phyloP scores from a whole-genome alignment of 2,329 filamentous ascomycete species.

The Aspergillus udagawae region DNA sequence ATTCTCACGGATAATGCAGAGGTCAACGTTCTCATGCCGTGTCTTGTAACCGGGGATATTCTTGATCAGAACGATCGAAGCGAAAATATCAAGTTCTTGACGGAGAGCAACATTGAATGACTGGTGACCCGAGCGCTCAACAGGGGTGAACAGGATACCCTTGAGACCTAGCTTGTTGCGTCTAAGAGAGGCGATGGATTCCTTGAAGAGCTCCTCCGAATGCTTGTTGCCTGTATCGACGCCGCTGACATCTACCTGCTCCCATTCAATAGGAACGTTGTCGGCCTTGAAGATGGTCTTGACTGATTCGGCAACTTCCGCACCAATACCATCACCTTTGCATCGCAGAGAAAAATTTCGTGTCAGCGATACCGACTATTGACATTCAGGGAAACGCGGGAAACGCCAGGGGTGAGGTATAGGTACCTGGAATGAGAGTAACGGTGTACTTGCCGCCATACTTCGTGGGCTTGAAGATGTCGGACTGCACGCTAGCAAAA shows the following conservation, averaged over 20 bases:
- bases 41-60: slow-evolving; percentile 99
- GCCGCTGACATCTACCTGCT: slow-evolving; percentile 94
- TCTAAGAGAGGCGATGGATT: slow-evolving; percentile 91
- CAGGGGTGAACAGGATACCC: slow-evolving; percentile 96
- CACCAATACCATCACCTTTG: slow-evolving; percentile 86
- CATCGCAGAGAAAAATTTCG: not conserved
- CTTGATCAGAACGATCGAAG: slow-evolving; percentile 96
- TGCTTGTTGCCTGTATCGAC: slow-evolving; percentile 80
- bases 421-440: slow-evolving; percentile 85
- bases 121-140: slow-evolving; percentile 94
- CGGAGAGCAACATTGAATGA: slow-evolving; percentile 99
- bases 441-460: slow-evolving; percentile 99
- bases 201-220: slow-evolving; percentile 90
- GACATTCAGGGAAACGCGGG: not conserved
- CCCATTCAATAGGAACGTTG: slow-evolving; percentile 98
- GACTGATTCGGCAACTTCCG: slow-evolving; percentile 95
- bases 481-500: slow-evolving; percentile 79
- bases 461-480: slow-evolving; percentile 99
- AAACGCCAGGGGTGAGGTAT: not conserved
- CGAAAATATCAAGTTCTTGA: slow-evolving; percentile 99
- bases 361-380: slow-evolving; percentile 12
- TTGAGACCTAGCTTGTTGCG: slow-evolving; percentile 99
- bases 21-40: slow-evolving; percentile 92
- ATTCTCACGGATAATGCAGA: slow-evolving; percentile 99
- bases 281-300: slow-evolving; percentile 99